These are phyloP conservation scores for Urostyla sp. DNA, from an alignment of 73 alveolate genomes.

Conservation along the genomic window DNA sequence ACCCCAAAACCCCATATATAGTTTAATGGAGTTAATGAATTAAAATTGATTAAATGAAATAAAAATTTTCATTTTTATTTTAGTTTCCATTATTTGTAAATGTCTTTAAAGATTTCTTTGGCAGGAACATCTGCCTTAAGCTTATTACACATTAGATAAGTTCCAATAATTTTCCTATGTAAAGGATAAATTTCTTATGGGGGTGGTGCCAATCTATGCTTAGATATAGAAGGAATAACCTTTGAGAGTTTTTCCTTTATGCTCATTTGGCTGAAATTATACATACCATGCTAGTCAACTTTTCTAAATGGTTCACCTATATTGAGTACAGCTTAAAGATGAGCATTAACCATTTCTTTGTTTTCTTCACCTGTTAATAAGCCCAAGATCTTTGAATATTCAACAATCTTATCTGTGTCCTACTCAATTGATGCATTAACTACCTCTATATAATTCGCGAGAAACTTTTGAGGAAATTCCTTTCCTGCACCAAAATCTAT, in stretches of 20 bases:
- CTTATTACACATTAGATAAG: constrained; percentile 75
- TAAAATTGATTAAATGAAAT: no score
- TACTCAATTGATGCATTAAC: constrained; percentile 72
- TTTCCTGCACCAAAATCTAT: constrained; percentile 88
- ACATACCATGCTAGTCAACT: constrained; percentile 30
- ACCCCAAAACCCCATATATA: no score
- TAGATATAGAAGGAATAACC: constrained; percentile 77
- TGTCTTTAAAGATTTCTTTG: constrained; percentile 15
- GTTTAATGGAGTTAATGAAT: no score
- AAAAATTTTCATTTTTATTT: background rate
- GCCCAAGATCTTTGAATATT: constrained; percentile 63
- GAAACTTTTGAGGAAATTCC: constrained; percentile 64
- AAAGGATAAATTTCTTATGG: constrained; percentile 83
- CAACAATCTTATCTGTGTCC: constrained; percentile 62
- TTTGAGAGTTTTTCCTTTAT: constrained; percentile 70
- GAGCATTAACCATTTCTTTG: constrained; percentile 82
- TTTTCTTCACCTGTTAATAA: constrained; percentile 89
- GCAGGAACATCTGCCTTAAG: constrained; percentile 69
- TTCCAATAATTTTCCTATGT: constrained; percentile 81
- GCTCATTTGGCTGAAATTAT: constrained; percentile 71
- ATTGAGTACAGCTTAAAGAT: constrained; percentile 67
- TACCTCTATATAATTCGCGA: constrained; percentile 71
- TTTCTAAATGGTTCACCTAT: constrained; percentile 85
- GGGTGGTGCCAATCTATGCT: constrained; percentile 85
- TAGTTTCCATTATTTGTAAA: constrained; percentile 36